Evolutionary conservation across 169 alveolate genomes (phyloP), one percentile per base, ranked within the genome.

Genomic region (Cryptosporidium meleagridis): DNA sequence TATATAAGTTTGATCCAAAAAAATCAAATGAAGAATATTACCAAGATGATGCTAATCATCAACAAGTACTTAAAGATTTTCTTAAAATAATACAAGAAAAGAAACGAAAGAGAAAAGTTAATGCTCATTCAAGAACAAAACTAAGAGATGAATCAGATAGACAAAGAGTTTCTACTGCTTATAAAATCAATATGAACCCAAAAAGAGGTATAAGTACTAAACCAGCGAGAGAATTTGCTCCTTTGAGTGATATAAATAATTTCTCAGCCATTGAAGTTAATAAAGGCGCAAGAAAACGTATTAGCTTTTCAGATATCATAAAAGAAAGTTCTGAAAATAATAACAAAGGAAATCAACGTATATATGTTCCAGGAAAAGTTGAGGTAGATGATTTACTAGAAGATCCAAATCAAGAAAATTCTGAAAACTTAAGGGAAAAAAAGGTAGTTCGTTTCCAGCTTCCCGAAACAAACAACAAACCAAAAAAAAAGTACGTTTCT

Each of bases 61-160:
- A 73, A 18, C 41, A 73, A 7, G 48, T 73, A n/a, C 86, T 73
- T 18, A 73, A 53, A 41, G 86, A 73, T 14, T 73, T 73, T 41
- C 31, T 73, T 5, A 73, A 73, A 37, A 53, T 62, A 31, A 45
- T 80, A 5, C 45, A 58, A 21, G 89, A 80, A 61, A 67, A 61
- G 53, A 80, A 59, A 26, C 39, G 53, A n/a, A 73, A 33, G 29
- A 51, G 35, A 26, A 55, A 59, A 37, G 44, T 33, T 14, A 26
- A 53, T 16, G 5, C 14, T 12, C 68, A 55, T 37, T 39, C 23
- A 35, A 55, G 21, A 35, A 21, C 23, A 31, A n/a, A 23, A 16
- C 41, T 55, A 14, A 48, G 33, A 1, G 52, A 72, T 53, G 69
- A 72, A 8, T 48, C 69, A 14, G 51, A 26, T 4, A 72, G 51